Evolutionary conservation across 1,139 yeast species (phyloP).

Genomic region (Blastobotrys illinoisensis): DNA sequence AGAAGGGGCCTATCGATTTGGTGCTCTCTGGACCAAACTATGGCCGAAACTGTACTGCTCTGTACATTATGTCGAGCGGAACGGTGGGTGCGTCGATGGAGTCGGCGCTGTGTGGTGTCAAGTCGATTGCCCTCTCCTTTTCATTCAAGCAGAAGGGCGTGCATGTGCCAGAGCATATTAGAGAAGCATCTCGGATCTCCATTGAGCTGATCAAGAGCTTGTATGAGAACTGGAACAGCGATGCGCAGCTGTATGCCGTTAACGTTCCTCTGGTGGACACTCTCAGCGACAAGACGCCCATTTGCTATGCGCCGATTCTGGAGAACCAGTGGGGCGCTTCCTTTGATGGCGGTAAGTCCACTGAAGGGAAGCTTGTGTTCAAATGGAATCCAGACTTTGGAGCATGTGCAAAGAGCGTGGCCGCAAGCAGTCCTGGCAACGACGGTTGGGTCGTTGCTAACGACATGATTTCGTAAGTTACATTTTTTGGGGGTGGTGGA

Average conservation of each 20-base stretch:
- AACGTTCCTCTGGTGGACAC: constrained; percentile 68
- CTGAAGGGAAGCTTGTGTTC: constrained; percentile 39
- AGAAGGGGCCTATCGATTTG: constrained; percentile 64
- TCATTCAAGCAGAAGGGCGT: constrained; percentile 53
- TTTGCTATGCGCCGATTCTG: constrained; percentile 69
- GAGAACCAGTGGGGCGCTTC: constrained; percentile 75
- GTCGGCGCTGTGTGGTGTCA: constrained; percentile 73
- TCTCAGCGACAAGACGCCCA: constrained; percentile 52
- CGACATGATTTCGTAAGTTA: constrained; percentile 34
- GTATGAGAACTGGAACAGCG: constrained; percentile 49
- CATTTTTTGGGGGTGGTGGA: background rate
- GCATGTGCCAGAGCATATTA: constrained; percentile 50
- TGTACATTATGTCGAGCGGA: constrained; percentile 89
- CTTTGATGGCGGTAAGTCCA: constrained; percentile 32
- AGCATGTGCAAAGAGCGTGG: constrained; percentile 57
- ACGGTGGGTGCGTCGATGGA: constrained; percentile 98
- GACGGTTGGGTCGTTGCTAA: constrained; percentile 44
- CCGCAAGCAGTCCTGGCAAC: constrained; percentile 44
- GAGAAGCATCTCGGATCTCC: constrained; percentile 63
- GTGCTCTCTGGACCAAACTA: constrained; percentile 94
- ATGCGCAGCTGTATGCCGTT: constrained; percentile 70
- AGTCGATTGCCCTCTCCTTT: constrained; percentile 75
- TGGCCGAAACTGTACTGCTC: constrained; percentile 88
- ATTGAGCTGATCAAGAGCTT: constrained; percentile 58
- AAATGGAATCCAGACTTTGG: constrained; percentile 83